A percentile compares a stretch with the other conserved stretches of the same genome.
phyloP scores from a whole-genome alignment of 345 rosid species.

The Bruguiera gymnorhiza region DNA sequence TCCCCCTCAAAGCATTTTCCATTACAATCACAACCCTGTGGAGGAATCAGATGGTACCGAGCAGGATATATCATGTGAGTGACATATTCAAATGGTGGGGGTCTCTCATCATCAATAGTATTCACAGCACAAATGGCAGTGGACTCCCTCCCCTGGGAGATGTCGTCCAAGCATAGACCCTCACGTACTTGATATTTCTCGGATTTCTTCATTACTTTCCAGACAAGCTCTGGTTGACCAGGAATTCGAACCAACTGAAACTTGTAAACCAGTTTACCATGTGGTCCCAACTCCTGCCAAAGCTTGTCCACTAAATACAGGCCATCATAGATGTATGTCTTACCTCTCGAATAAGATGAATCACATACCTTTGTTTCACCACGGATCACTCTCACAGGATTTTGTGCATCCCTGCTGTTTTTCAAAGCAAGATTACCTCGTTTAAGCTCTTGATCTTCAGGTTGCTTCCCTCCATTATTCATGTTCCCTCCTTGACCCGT shows the following conservation, averaged over 20 bases:
- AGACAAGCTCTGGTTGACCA: slow-evolving; percentile 81
- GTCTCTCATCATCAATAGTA: slow-evolving; percentile 63
- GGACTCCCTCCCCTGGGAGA: slow-evolving; percentile 63
- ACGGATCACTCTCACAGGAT: slow-evolving; percentile 72
- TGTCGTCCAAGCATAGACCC: slow-evolving; percentile 61
- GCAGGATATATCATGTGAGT: slow-evolving; percentile 53
- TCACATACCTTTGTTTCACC: slow-evolving; percentile 50
- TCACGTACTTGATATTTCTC: slow-evolving; percentile 41
- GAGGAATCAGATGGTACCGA: slow-evolving; percentile 45
- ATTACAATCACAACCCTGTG: slow-evolving; percentile 56
- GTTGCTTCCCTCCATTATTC: slow-evolving; percentile 45
- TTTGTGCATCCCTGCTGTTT: slow-evolving; percentile 43
- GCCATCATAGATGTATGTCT: slow-evolving; percentile 67
- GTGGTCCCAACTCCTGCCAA: slow-evolving; percentile 55
- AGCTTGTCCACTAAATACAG: slow-evolving; percentile 55
- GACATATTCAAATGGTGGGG: slow-evolving; percentile 58
- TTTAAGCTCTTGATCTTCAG: slow-evolving; percentile 70
- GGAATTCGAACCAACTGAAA: slow-evolving; percentile 55
- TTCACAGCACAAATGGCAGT: slow-evolving; percentile 71
- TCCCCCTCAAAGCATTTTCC: slow-evolving; percentile 48
- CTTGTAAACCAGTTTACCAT: slow-evolving; percentile 70
- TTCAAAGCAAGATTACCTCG: slow-evolving; percentile 72
- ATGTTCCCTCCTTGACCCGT: slow-evolving; percentile 85
- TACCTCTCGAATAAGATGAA: slow-evolving; percentile 33
- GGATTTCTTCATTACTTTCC: slow-evolving; percentile 67